These are phyloP conservation scores for Digitaria exilis DNA, from an alignment of 202 grass and related monocot species.

Conservation along the genomic window DNA sequence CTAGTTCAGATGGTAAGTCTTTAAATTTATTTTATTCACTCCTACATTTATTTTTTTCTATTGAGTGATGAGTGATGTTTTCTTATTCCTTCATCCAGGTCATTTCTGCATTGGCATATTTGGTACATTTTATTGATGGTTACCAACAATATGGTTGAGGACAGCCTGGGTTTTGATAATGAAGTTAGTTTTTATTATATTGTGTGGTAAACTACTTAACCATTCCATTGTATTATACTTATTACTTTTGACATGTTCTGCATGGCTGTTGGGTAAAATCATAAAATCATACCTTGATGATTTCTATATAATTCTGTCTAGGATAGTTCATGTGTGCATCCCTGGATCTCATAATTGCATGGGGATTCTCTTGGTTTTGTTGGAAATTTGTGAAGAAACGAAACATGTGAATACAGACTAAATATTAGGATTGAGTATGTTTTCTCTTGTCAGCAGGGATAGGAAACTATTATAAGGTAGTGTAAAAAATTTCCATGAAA, in stretches of 20 bases:
- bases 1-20: slow-evolving; percentile 87
- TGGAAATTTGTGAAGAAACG: background rate
- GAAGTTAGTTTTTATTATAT: slow-evolving; percentile 99
- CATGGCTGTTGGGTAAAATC: slow-evolving; percentile 16
- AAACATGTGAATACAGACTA: background rate
- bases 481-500: background rate
- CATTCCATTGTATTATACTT: slow-evolving; percentile 38
- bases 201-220: slow-evolving; percentile 75
- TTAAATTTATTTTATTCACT: background rate
- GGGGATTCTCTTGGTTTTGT: background rate
- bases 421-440: background rate
- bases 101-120: slow-evolving; percentile 84
- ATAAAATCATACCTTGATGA: background rate
- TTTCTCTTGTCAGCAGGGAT: background rate
- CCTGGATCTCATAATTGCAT: slow-evolving; percentile 1
- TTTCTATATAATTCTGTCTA: background rate
- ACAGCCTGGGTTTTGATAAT: slow-evolving; percentile 87
- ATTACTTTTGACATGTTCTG: slow-evolving; percentile 27
- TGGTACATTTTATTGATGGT: slow-evolving; percentile 91
- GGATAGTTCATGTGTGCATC: background rate
- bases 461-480: background rate
- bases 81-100: slow-evolving; percentile 65
- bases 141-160: slow-evolving; percentile 88
- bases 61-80: slow-evolving; percentile 30
- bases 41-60: slow-evolving; percentile 19